Evolutionary conservation across 768 basidiomycete species (phyloP).

Genomic region (Megacollybia marginata): DNA sequence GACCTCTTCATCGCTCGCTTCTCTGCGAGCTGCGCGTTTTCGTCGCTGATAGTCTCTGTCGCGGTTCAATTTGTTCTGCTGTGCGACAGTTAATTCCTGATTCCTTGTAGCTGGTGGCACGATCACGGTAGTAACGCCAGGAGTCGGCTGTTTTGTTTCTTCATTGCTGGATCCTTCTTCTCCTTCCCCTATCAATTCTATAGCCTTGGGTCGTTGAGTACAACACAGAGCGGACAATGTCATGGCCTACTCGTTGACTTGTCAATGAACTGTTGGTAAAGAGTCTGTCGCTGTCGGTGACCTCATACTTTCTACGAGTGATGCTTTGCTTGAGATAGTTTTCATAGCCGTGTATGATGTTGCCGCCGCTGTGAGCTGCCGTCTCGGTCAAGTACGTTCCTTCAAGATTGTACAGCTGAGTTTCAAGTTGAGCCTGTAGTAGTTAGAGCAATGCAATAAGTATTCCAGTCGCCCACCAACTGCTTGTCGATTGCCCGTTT

Average conservation of each 20-base stretch:
- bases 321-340: constrained; percentile 74
- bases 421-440: constrained; percentile 67
- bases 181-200: constrained; percentile 63
- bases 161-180: constrained; percentile 67
- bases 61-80: constrained; percentile 63
- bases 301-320: constrained; percentile 64
- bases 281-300: constrained; percentile 69
- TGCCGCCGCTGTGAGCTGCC: constrained; percentile 68
- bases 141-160: constrained; percentile 56
- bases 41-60: constrained; percentile 77
- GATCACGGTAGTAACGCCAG: constrained; percentile 69
- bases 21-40: constrained; percentile 44
- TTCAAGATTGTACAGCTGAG: constrained; percentile 74
- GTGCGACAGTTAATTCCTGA: constrained; percentile 63
- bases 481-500: constrained; percentile 73
- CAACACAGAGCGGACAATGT: neutral
- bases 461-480: constrained; percentile 41
- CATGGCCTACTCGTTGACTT: constrained; percentile 52
- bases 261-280: constrained; percentile 81
- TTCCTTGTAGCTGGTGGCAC: constrained; percentile 65
- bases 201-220: constrained; percentile 41
- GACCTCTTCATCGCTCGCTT: constrained; percentile 48
- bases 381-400: constrained; percentile 73
- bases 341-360: constrained; percentile 85
- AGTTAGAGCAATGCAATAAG: neutral